phyloP scores from a whole-genome alignment of 306 rosid species.

The Medicago truncatula region DNA sequence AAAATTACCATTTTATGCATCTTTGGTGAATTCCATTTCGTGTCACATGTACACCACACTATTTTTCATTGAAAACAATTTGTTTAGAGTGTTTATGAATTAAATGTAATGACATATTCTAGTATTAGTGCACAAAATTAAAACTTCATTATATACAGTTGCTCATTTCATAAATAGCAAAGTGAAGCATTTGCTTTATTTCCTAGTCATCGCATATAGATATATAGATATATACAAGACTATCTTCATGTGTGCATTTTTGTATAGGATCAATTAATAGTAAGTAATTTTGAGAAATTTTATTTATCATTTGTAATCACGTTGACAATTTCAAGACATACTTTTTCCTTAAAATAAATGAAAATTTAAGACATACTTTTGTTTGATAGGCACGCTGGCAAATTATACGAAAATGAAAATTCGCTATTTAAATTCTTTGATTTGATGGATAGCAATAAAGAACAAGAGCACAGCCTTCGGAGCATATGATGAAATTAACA shows the following conservation, averaged over 20 bases:
- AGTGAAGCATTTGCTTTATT: conserved; percentile 18
- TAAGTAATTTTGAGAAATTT: neutral
- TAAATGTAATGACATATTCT: no score
- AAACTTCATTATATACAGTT: neutral
- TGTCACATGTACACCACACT: neutral
- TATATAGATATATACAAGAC: neutral
- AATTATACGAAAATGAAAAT: conserved; percentile 3
- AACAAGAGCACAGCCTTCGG: conserved; percentile 7
- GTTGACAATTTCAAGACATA: neutral
- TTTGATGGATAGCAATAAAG: conserved; percentile 17
- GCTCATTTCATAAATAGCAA: conserved; percentile 12
- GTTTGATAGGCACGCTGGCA: neutral
- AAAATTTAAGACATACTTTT: neutral
- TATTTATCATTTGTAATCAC: neutral
- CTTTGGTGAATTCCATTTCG: neutral
- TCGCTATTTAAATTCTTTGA: neutral
- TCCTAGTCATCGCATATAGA: neutral
- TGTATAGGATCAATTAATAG: neutral
- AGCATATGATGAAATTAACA: conserved; percentile 41
- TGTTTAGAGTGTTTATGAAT: neutral
- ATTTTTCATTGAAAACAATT: neutral
- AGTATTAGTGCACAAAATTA: neutral
- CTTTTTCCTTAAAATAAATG: no score
- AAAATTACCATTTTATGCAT: no score
- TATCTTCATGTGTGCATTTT: neutral